A percentile compares a stretch with the other conserved stretches of the same genome.
phyloP scores from a whole-genome alignment of 2,329 filamentous ascomycete genomes.

The Trichoderma guizhouense region DNA sequence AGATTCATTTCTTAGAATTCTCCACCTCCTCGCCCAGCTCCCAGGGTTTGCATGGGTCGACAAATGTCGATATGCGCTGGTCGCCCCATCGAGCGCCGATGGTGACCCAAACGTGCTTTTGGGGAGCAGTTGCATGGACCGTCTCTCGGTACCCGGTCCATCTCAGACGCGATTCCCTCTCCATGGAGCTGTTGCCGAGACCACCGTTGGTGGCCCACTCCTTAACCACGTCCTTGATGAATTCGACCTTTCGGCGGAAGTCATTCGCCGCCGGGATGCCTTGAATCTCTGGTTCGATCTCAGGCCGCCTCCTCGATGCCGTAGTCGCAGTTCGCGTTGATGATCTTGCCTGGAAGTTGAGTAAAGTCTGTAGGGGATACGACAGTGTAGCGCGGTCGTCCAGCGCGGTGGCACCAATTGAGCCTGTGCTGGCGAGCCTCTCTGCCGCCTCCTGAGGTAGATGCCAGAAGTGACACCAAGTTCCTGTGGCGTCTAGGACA shows the following conservation, averaged over 20 bases:
- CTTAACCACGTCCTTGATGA: slow-evolving; percentile 63
- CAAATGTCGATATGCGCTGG: slow-evolving; percentile 50
- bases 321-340: slow-evolving; percentile 41
- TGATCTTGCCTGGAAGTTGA: slow-evolving; percentile 61
- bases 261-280: slow-evolving; percentile 68
- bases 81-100: slow-evolving; percentile 63
- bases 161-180: slow-evolving; percentile 49
- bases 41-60: slow-evolving; percentile 52
- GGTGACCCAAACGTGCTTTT: slow-evolving; percentile 67
- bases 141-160: slow-evolving; percentile 60
- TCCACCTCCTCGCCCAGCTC: slow-evolving; percentile 55
- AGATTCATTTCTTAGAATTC: slow-evolving; percentile 28
- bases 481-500: slow-evolving; percentile 70
- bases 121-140: slow-evolving; percentile 46
- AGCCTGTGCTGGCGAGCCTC: slow-evolving; percentile 60
- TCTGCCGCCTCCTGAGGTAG: slow-evolving; percentile 68
- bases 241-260: slow-evolving; percentile 70
- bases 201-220: slow-evolving; percentile 71
- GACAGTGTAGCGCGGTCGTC: slow-evolving; percentile 69
- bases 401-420: slow-evolving; percentile 67
- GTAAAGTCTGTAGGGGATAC: slow-evolving; percentile 68
- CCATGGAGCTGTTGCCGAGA: slow-evolving; percentile 63
- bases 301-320: slow-evolving; percentile 52
- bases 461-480: slow-evolving; percentile 74
- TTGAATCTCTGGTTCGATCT: slow-evolving; percentile 59